Base-by-base conservation (phyloP, 768 basidiomycete genomes). In the Leccinum boreale region DNA sequence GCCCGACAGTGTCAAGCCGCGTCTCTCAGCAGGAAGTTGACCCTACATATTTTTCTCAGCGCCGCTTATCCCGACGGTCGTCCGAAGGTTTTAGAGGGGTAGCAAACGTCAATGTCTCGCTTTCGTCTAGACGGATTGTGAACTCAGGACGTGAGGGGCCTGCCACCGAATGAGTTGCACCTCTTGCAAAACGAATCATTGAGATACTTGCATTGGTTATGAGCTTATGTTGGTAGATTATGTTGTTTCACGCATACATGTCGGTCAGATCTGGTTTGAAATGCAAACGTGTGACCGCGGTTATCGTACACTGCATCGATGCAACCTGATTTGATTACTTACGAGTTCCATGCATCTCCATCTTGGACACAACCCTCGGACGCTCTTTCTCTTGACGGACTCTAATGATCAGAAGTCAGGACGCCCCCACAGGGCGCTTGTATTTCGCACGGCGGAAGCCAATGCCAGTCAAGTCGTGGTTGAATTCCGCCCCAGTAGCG, bases 401-500 rank as follows among this genome's bases (percentile, higher is more conserved):
- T 75, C 81, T 42, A 84, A 86, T 53, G 87, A 89, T 57, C 86
- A 89, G 67, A 77, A 73, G 56, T 71, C 77, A 46, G 89, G 85
- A 17, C 76, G 79, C 53, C 87, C 90, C 19, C 73, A 72, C 33
- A 77, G 81, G 61, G 89, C 80, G 14, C 82, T 94, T 35, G 80
- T 88, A 50, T 92, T 94, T 70, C 87, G 89, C 50, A 80, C 83
- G 23, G 84, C 85, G 21, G 78, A 75, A 55, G 68, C 70, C 46
- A 74, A 69, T 58, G 71, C 82, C 9, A 71, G 70, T 24, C 89
- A 92, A 68, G 89, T 90, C 47, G 82, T 95, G 45, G 92, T 96
- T 23, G 94, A 96, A 73, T 93, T 95, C 65, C 72, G 95, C 11
- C 85, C 81, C 0, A 85, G 85, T 61, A 78, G 84, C 52, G 81